Evolutionary conservation across 2,329 filamentous ascomycete species (phyloP), one percentile per base, ranked within the genome.

Genomic region (Penicillium olsonii): DNA sequence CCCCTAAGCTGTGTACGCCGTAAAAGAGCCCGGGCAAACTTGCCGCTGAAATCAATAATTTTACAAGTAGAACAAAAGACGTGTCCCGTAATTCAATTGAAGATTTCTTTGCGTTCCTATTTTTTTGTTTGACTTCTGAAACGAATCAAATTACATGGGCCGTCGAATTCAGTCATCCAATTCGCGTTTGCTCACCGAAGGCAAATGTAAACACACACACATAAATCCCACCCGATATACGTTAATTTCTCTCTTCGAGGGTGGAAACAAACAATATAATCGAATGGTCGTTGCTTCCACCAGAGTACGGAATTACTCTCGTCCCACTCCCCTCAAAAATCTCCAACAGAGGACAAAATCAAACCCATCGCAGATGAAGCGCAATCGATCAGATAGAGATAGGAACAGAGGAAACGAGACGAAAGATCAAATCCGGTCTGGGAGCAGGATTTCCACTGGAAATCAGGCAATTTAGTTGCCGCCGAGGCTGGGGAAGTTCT

Each of bases 401-500:
- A 41, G 35, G 42, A 49, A 42, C 20, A 33, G 48, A 42, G 47
- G 24, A 46, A 40, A 31, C 45, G 27, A 22, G 22, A 39, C 45
- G 20, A 33, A 12, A 15, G 45, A 40, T 11, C 10, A 27, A 5
- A 33, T 41, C 22, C 48, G 24, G 19, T 24, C 48, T 31, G 37
- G 43, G 48, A 50, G 43, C 48, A 45, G 29, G 39, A 44, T 37
- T 45, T 45, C 48, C 48, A 24, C 19, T 29, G 27, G 35, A 37
- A 4, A 29, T 41, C 26, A 41, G 45, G 44, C 24, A 35, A 49
- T 59, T 68, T 69, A 72, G 67, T 72, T 72, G 57, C 60, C 62
- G 54, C 71, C 72, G 55, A 74, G 69, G 64, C 64, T 70, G 61
- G 72, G 72, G 68, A 74, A 74, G 69, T 74, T 74, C 68, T 73